These are phyloP conservation scores for Pyrenopolyporus hunteri DNA, from an alignment of 495 filamentous ascomycete species.

Conservation along the genomic window DNA sequence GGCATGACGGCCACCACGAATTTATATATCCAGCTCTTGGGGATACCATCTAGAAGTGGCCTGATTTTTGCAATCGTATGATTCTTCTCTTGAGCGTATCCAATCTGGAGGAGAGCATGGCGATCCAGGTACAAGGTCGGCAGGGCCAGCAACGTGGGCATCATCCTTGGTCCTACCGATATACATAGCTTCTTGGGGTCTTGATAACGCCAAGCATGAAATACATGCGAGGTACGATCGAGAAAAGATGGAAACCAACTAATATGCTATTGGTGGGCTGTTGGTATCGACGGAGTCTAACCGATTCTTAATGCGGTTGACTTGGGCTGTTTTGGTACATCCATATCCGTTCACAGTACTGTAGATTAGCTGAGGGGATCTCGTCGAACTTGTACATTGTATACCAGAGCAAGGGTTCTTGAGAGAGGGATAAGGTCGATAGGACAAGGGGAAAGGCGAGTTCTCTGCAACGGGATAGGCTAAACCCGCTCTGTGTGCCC, in stretches of 20 bases:
- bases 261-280: constrained; percentile 15
- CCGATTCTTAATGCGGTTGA: constrained; percentile 18
- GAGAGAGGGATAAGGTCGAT: background rate
- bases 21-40: constrained; percentile 36
- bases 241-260: constrained; percentile 14
- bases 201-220: constrained; percentile 26
- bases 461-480: constrained; percentile 33
- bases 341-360: constrained; percentile 23
- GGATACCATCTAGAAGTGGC: constrained; percentile 28
- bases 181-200: constrained; percentile 16
- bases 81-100: constrained; percentile 19
- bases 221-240: background rate
- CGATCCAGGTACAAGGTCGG: constrained; percentile 14
- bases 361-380: constrained; percentile 29
- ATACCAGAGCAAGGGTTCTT: constrained; percentile 5
- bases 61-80: constrained; percentile 39
- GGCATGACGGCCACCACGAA: constrained; percentile 30
- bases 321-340: constrained; percentile 28
- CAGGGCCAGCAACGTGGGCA: constrained; percentile 28
- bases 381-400: constrained; percentile 6
- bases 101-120: constrained; percentile 21
- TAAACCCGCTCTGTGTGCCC: constrained; percentile 16
- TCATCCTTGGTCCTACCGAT: constrained; percentile 7
- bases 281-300: constrained; percentile 7
- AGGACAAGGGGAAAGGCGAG: constrained; percentile 15